phyloP scores from a whole-genome alignment of 129 eudicot species.

The Saussurea involucrata region DNA sequence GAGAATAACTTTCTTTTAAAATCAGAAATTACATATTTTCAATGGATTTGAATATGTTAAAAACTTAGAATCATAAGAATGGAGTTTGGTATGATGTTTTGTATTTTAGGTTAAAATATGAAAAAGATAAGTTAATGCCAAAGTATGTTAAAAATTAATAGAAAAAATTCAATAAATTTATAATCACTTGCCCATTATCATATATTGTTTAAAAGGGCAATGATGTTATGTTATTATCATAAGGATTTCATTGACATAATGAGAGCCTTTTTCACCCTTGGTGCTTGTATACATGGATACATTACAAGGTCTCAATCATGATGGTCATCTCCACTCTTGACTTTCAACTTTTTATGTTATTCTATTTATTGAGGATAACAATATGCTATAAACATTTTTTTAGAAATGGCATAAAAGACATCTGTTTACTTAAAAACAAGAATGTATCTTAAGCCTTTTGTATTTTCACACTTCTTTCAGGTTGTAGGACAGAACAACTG shows the following conservation, averaged over 20 bases:
- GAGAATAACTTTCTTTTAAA: no score
- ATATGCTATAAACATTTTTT: not conserved
- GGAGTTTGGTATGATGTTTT: no score
- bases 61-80: no score
- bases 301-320: not conserved
- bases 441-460: not conserved
- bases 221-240: conserved; percentile 22
- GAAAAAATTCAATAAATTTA: not conserved
- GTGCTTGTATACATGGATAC: conserved; percentile 21
- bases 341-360: not conserved
- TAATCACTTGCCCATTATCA: not conserved
- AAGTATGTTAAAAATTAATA: no score
- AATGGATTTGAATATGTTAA: no score
- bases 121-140: no score
- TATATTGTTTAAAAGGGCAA: conserved; percentile 16
- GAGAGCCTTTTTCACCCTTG: conserved; percentile 18
- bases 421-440: not conserved
- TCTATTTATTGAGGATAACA: not conserved
- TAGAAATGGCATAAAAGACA: not conserved
- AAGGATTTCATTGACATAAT: conserved; percentile 28
- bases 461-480: not conserved
- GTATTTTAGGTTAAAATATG: no score
- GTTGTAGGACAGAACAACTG: no score
- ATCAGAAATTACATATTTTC: no score
- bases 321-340: not conserved